Conservation (phyloP, 2,329 filamentous ascomycete genomes). For the Beauveria rudraprayagi region DNA sequence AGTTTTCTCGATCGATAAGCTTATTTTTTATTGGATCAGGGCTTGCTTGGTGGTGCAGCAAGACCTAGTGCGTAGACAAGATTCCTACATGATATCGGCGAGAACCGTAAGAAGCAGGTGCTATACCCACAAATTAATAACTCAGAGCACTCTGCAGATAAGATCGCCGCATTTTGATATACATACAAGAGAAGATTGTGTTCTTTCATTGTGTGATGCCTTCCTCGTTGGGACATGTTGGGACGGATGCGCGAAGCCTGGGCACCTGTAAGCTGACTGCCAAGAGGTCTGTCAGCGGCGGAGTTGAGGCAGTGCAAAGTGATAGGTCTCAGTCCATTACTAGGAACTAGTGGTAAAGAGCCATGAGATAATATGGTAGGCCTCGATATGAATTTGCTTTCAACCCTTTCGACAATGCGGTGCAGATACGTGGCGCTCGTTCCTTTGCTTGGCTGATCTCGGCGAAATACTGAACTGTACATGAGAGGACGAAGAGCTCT, state of each 20-base stretch:
- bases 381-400: too few species aligned
- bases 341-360: too few species aligned
- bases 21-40: background rate
- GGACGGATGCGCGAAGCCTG: background rate
- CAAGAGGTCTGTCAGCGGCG: background rate
- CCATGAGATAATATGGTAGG: too few species aligned
- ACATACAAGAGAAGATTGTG: background rate
- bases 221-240: background rate
- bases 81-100: background rate
- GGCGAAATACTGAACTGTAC: too few species aligned
- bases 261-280: constrained; percentile 1
- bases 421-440: too few species aligned
- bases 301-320: background rate
- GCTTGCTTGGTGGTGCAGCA: background rate
- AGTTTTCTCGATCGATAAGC: background rate
- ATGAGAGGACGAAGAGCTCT: too few species aligned
- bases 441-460: too few species aligned
- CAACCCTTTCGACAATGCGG: too few species aligned
- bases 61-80: background rate
- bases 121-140: background rate
- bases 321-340: too few species aligned
- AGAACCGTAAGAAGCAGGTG: background rate
- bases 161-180: too few species aligned
- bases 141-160: background rate
- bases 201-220: background rate